Conservation (phyloP, 1,284 basidiomycete genomes). For the Omphalotus olearius region DNA sequence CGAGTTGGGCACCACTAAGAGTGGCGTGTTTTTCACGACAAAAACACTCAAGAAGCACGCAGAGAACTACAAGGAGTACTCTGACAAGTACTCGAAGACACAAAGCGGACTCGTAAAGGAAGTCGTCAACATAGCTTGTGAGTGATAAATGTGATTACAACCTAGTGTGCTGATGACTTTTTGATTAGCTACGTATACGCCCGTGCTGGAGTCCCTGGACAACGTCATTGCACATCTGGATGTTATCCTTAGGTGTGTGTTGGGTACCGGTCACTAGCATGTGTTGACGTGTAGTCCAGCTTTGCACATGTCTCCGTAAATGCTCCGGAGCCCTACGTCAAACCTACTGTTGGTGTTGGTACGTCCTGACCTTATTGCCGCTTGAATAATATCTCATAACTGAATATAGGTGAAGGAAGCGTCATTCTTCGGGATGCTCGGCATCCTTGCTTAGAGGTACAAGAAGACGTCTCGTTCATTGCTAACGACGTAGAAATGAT, state of each 20-base stretch:
- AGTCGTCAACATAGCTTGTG: slow-evolving; percentile 89
- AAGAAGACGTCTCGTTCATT: slow-evolving; percentile 95
- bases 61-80: slow-evolving; percentile 71
- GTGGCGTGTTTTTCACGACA: slow-evolving; percentile 93
- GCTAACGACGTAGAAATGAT: slow-evolving; percentile 92
- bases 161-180: not conserved
- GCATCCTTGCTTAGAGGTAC: slow-evolving; percentile 96
- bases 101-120: slow-evolving; percentile 89
- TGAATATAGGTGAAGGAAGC: slow-evolving; percentile 63
- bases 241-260: slow-evolving; percentile 76
- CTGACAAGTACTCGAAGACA: slow-evolving; percentile 67
- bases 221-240: slow-evolving; percentile 87
- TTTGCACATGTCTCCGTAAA: slow-evolving; percentile 89
- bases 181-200: slow-evolving; percentile 77
- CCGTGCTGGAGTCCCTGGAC: slow-evolving; percentile 89
- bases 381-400: not conserved
- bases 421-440: slow-evolving; percentile 79
- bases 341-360: slow-evolving; percentile 78
- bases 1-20: slow-evolving; percentile 85
- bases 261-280: not conserved
- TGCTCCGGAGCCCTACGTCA: slow-evolving; percentile 85
- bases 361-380: slow-evolving; percentile 10
- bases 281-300: slow-evolving; percentile 29
- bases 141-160: slow-evolving; percentile 20
- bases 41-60: slow-evolving; percentile 68